These are phyloP conservation scores for Podosphaera xanthii DNA, from an alignment of 2,329 filamentous ascomycete genomes.

Conservation along the genomic window DNA sequence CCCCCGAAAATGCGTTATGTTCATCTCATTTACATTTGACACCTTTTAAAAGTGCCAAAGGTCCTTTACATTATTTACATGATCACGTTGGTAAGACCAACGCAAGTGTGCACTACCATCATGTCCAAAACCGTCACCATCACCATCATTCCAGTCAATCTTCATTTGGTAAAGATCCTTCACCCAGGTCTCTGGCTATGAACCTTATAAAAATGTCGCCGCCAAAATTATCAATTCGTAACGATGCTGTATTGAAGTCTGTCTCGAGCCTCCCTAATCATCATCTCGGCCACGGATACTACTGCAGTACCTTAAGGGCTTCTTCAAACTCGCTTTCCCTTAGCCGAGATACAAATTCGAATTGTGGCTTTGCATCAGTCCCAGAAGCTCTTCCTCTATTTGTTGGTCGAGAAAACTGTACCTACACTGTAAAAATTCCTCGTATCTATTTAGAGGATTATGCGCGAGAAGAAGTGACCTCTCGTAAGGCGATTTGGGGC, in stretches of 20 bases:
- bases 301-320: slow-evolving; percentile 42
- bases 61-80: slow-evolving; percentile 22
- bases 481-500: slow-evolving; percentile 66
- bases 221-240: slow-evolving; percentile 42
- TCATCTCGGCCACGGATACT: slow-evolving; percentile 69
- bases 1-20: slow-evolving; percentile 23
- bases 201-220: slow-evolving; percentile 28
- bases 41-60: slow-evolving; percentile 28
- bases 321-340: slow-evolving; percentile 17
- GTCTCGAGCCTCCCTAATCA: slow-evolving; percentile 47
- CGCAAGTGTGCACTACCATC: slow-evolving; percentile 11
- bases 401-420: slow-evolving; percentile 55
- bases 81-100: slow-evolving; percentile 8
- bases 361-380: slow-evolving; percentile 11
- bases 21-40: slow-evolving; percentile 21
- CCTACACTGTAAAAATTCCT: slow-evolving; percentile 69
- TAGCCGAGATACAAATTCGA: neutral
- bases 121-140: slow-evolving; percentile 19
- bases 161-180: slow-evolving; percentile 4
- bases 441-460: slow-evolving; percentile 47
- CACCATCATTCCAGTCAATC: slow-evolving; percentile 15
- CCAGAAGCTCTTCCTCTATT: slow-evolving; percentile 40
- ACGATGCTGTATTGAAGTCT: slow-evolving; percentile 47
- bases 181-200: slow-evolving; percentile 10
- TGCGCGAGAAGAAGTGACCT: slow-evolving; percentile 64